A percentile compares a stretch with the other conserved stretches of the same genome.
These are phyloP conservation scores for Amphichorda felina DNA, from an alignment of 2,329 filamentous ascomycete species.

Conservation along the genomic window DNA sequence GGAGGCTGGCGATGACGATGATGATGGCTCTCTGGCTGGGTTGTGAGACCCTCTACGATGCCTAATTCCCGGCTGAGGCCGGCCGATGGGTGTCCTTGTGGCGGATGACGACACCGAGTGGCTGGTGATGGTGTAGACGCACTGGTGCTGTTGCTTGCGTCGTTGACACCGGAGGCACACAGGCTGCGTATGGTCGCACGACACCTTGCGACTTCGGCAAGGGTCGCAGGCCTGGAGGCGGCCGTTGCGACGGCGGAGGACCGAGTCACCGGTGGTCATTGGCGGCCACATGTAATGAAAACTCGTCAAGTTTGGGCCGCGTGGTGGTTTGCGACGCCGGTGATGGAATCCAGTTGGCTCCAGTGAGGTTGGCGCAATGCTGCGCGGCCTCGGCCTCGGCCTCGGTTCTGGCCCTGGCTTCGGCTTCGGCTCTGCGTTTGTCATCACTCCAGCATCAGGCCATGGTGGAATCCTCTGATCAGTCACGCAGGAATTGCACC, in stretches of 20 bases:
- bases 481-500: neutral
- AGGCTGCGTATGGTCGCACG: constrained; percentile 25
- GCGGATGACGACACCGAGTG: neutral
- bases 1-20: too few relatives aligned
- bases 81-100: too few relatives aligned
- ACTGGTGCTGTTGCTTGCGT: constrained; percentile 16
- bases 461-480: neutral
- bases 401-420: neutral
- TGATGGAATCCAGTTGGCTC: neutral
- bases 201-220: constrained; percentile 25
- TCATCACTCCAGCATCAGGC: too few relatives aligned
- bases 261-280: neutral
- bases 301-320: neutral
- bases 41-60: too few relatives aligned
- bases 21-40: too few relatives aligned
- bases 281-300: neutral
- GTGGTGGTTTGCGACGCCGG: too few relatives aligned
- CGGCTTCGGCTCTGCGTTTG: neutral
- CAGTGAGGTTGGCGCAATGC: too few relatives aligned
- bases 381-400: neutral
- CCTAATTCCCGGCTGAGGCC: too few relatives aligned
- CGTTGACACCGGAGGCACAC: constrained; percentile 23
- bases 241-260: constrained; percentile 13
- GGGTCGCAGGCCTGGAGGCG: constrained; percentile 15
- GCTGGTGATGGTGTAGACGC: constrained; percentile 17